Evolutionary conservation across 805 yeast species (phyloP), one percentile per base, ranked within the genome.

Genomic region (Hanseniaspora lachancei): DNA sequence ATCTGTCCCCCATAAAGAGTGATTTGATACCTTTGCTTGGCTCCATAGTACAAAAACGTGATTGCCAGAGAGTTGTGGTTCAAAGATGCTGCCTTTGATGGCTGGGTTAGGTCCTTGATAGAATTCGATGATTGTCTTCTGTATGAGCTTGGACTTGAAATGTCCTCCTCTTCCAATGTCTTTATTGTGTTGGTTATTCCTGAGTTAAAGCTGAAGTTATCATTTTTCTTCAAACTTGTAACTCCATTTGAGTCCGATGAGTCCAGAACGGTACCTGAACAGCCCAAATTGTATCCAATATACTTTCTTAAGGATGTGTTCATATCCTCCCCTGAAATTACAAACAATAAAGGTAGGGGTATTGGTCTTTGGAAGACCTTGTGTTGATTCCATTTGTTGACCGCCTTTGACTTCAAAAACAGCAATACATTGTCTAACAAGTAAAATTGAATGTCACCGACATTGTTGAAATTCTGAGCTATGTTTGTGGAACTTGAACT

Each of bases 281-380:
- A 61, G 41, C 66, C 70, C 4, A 70, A 68, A 5, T 61, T 59
- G 2, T 58, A 51, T 2, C 70, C 68, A 47, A 68, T 64, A 48
- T 64, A 64, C 70, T 74, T 58, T 72, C 72, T 76, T 59, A 84
- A 69, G 1, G 82, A 75, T 5, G 42, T 32, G 15, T 93, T 89
- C 60, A 81, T 75, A 58, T 88, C 96, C 64, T 85, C 95, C 3
- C 84, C 81, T 54, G 89, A 78, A 36, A 91, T 79, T 10, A 80
- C 78, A 66, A 79, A 85, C 58, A 88, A 70, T 54, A 88, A 72
- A 15, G 89, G 93, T 43, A 88, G 71, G 39, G 89, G 93, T 35
- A 87, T 82, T 4, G 96, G 95, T 62, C 89, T 77, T 64, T 91
- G 93, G 68, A 84, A 86, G 15, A 91, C 97, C 63, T 89, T 84